phyloP scores from a whole-genome alignment of 2,329 filamentous ascomycete species.

The Colletotrichum chlorophyti region DNA sequence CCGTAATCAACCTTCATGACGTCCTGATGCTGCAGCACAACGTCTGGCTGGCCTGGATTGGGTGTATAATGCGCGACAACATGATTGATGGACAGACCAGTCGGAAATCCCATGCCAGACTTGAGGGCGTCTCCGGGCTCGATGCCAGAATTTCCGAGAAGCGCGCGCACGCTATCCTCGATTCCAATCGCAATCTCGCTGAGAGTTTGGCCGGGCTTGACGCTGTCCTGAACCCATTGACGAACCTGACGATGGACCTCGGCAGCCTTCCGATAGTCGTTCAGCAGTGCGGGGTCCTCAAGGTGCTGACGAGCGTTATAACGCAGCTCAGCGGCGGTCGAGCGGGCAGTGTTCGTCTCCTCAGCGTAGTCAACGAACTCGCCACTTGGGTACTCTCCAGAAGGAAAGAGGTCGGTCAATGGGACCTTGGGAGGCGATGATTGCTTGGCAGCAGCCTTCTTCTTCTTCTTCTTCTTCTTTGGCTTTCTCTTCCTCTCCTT shows the following conservation, averaged over 20 bases:
- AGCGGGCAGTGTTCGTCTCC: conserved; percentile 28
- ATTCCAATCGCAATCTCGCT: conserved; percentile 89
- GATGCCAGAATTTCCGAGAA: conserved; percentile 79
- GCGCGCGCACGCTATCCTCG: conserved; percentile 78
- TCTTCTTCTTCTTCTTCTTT: conserved; percentile 32
- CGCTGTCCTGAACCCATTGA: conserved; percentile 80
- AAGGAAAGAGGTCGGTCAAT: conserved; percentile 37
- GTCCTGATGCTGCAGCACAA: conserved; percentile 73
- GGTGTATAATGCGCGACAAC: conserved; percentile 88
- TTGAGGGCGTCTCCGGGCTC: conserved; percentile 79
- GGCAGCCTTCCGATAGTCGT: conserved; percentile 84
- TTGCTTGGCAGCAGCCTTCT: conserved; percentile 34
- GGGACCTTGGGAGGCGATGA: conserved; percentile 42
- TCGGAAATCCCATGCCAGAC: conserved; percentile 87
- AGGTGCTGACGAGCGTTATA: conserved; percentile 31
- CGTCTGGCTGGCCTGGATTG: conserved; percentile 80
- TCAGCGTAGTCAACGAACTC: conserved; percentile 35
- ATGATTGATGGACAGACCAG: conserved; percentile 83
- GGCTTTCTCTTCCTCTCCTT: conserved; percentile 21
- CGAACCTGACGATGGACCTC: conserved; percentile 90
- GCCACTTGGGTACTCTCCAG: conserved; percentile 36
- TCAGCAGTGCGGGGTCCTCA: conserved; percentile 67
- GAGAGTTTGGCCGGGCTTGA: conserved; percentile 81
- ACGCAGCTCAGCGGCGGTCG: conserved; percentile 35
- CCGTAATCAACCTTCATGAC: conserved; percentile 87